Base-by-base conservation (phyloP, 2,329 filamentous ascomycete genomes). In the Colletotrichum kahawae region DNA sequence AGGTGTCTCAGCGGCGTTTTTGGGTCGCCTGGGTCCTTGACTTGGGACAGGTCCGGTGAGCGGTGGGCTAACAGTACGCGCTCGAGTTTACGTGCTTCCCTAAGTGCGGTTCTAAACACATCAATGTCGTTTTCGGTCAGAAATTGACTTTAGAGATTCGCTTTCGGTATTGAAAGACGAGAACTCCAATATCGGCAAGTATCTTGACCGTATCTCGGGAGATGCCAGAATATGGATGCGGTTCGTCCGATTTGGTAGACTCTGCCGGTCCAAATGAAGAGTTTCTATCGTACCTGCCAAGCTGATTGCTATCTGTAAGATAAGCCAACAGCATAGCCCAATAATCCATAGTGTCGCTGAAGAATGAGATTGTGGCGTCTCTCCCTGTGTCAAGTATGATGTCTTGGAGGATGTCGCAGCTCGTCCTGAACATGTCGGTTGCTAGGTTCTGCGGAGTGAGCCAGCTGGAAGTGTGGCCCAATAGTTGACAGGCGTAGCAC, bases 251-350 rank as follows among this genome's bases (percentile, higher is more conserved):
- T 0, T n/a, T 16, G 18, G 64, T 24, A 2, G 57, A 60, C 8
- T 27, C 16, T 27, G 36, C 16, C 27, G 21, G 43, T 33, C 71
- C 48, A 64, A 63, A 43, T 16, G 59, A 7, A 29, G 21, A 31
- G 38, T 21, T 48, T 31, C 34, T 56, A 59, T 2, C 24, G 60
- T 54, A 75, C 71, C 4, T 1, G 0, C 67, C 67, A 0, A 79
- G 70, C 8, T 77, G 67, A 5, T 74, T 33, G 31, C 66, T 78
- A n/a, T 80, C 79, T 1, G 79, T 77, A 3, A 80, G 27, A 34
- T 71, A 80, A 21, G 72, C 71, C 3, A 80, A 71, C 2, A 80
- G 70, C 78, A 80, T 79, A 3, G 75, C 74, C 79, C 79, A 80
- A 34, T 79, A 80, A 7, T 78, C 77, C 76, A 80, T 73, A 1